Percentiles rank a stretch among this genome's conserved stretches.
These are phyloP conservation scores for Coriolopsis trogii DNA, from an alignment of 1,284 basidiomycete genomes.

Conservation along the genomic window DNA sequence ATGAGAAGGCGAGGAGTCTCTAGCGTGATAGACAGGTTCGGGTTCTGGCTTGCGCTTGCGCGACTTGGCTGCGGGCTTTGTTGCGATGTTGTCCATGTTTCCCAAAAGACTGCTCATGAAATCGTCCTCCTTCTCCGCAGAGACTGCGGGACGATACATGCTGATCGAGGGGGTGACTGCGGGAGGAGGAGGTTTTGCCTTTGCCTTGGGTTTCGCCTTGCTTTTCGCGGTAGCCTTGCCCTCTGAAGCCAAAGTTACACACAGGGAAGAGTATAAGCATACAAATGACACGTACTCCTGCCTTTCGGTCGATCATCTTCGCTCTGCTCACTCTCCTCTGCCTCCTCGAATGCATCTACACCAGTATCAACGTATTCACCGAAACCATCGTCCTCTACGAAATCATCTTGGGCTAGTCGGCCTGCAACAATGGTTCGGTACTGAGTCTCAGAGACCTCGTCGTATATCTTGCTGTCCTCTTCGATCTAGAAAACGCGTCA, in stretches of 20 bases:
- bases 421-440: conserved; percentile 87
- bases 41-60: conserved; percentile 80
- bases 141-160: conserved; percentile 76
- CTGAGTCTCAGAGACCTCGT: conserved; percentile 91
- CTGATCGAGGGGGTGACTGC: conserved; percentile 61
- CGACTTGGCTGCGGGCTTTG: conserved; percentile 40
- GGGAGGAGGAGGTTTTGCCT: conserved; percentile 53
- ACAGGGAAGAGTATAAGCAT: neutral
- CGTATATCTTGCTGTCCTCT: conserved; percentile 81
- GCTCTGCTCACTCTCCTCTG: conserved; percentile 47
- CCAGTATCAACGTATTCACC: conserved; percentile 96
- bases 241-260: conserved; percentile 39
- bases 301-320: conserved; percentile 30
- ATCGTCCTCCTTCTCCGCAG: conserved; percentile 80
- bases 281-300: conserved; percentile 41
- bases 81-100: conserved; percentile 57
- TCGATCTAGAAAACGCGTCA: conserved; percentile 34
- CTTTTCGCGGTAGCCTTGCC: conserved; percentile 42
- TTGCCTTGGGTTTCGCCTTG: conserved; percentile 46
- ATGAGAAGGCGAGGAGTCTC: conserved; percentile 31
- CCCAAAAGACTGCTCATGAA: conserved; percentile 83
- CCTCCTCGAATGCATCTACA: conserved; percentile 87
- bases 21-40: conserved; percentile 42
- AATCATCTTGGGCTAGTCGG: conserved; percentile 90
- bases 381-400: conserved; percentile 93